phyloP scores from a whole-genome alignment of 345 rosid genomes.

The Toxicodendron radicans region DNA sequence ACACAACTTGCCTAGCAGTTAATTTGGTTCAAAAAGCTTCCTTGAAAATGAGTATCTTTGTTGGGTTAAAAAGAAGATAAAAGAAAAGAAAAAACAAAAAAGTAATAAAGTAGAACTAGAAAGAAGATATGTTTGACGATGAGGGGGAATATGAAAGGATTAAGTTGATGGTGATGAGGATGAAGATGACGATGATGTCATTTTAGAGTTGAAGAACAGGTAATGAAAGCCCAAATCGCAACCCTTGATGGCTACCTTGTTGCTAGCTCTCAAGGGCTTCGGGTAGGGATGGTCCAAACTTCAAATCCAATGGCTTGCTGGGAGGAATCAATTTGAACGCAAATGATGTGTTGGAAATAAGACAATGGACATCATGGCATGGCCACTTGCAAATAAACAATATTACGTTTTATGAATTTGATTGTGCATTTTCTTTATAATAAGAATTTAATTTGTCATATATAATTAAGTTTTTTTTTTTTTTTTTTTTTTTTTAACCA shows the following conservation, averaged over 20 bases:
- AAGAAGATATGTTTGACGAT: neutral
- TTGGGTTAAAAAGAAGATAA: neutral
- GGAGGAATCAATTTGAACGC: too few relatives aligned
- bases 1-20: neutral
- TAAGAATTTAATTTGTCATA: too few relatives aligned
- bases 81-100: neutral
- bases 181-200: neutral
- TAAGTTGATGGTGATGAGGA: neutral
- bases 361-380: constrained; percentile 1
- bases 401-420: neutral
- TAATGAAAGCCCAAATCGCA: neutral
- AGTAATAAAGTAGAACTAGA: neutral
- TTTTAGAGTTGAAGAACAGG: neutral
- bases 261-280: too few relatives aligned
- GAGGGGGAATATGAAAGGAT: neutral
- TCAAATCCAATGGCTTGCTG: too few relatives aligned
- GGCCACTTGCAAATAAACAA: constrained; percentile 3
- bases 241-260: too few relatives aligned
- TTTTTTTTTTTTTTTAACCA: too few relatives aligned
- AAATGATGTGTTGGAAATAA: constrained; percentile 1
- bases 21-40: neutral
- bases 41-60: neutral
- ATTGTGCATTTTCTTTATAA: neutral
- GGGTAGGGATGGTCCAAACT: too few relatives aligned
- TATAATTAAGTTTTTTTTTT: too few relatives aligned